Conservation (phyloP, 768 basidiomycete genomes). For the Termitomyces sp. region DNA sequence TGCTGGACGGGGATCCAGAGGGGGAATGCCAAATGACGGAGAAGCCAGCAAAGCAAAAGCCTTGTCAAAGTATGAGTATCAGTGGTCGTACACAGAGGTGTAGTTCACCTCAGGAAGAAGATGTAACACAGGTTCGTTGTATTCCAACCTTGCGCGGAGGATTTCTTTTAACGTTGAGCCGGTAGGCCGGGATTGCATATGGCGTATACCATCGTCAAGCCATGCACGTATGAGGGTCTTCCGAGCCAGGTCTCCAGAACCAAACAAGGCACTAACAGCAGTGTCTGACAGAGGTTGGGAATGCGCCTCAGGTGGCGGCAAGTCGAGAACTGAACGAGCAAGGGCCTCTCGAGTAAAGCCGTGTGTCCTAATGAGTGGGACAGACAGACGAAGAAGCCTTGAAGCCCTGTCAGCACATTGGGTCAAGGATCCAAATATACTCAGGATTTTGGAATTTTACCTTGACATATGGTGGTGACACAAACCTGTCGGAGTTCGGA, state of each 20-base stretch:
- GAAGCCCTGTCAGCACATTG: constrained; percentile 15
- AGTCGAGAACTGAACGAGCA: constrained; percentile 52
- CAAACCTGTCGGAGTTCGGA: constrained; percentile 15
- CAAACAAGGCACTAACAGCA: constrained; percentile 71
- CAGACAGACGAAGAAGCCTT: constrained; percentile 50
- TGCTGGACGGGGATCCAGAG: constrained; percentile 55
- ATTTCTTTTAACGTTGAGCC: constrained; percentile 39
- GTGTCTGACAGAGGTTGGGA: constrained; percentile 59
- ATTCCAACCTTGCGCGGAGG: constrained; percentile 49
- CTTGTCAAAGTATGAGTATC: constrained; percentile 28
- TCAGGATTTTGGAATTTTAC: constrained; percentile 2
- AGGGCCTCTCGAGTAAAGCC: constrained; percentile 75
- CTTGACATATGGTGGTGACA: constrained; percentile 8
- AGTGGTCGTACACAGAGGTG: background rate
- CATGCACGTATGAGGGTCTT: constrained; percentile 64
- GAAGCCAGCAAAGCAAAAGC: constrained; percentile 68
- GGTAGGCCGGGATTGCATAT: constrained; percentile 34
- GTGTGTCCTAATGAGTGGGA: constrained; percentile 58
- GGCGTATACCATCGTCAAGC: constrained; percentile 56
- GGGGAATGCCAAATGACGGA: constrained; percentile 39
- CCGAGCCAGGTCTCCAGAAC: constrained; percentile 59
- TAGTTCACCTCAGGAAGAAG: constrained; percentile 60
- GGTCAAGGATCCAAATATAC: background rate
- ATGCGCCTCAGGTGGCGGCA: constrained; percentile 43
- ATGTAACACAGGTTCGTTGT: constrained; percentile 61